Evolutionary conservation across 441 rosid species (phyloP).

Genomic region (Aquilaria agallochum): DNA sequence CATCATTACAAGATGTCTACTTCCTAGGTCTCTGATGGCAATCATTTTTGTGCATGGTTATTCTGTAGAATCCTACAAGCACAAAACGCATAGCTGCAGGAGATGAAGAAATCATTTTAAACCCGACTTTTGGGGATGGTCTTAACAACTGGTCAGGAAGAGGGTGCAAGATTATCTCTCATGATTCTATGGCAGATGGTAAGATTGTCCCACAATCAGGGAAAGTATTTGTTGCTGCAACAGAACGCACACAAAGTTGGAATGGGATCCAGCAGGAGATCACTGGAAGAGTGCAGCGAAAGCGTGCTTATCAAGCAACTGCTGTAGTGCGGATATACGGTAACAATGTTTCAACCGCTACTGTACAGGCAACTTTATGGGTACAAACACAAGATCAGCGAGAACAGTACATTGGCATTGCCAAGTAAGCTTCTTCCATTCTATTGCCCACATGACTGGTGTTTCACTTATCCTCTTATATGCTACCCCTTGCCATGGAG

Average conservation of each 20-base stretch:
- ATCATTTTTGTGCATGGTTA: neutral
- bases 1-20: slow-evolving; percentile 6
- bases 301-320: slow-evolving; percentile 61
- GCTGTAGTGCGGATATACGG: slow-evolving; percentile 74
- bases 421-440: slow-evolving; percentile 46
- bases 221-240: slow-evolving; percentile 68
- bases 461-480: neutral
- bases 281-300: slow-evolving; percentile 64
- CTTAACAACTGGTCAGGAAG: slow-evolving; percentile 86
- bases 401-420: slow-evolving; percentile 69
- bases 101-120: slow-evolving; percentile 61
- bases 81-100: slow-evolving; percentile 18
- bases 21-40: slow-evolving; percentile 5
- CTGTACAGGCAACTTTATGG: slow-evolving; percentile 73
- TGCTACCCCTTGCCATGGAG: neutral
- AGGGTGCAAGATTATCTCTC: slow-evolving; percentile 63
- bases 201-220: slow-evolving; percentile 64
- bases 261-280: slow-evolving; percentile 94
- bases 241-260: slow-evolving; percentile 82
- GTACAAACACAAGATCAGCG: slow-evolving; percentile 61
- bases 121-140: slow-evolving; percentile 78
- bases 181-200: slow-evolving; percentile 73
- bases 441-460: slow-evolving; percentile 1
- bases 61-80: slow-evolving; percentile 28
- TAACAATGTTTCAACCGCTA: slow-evolving; percentile 46